Percentiles rank a stretch among this genome's conserved stretches.
Conservation (phyloP, 2,329 filamentous ascomycete genomes). For the Colletotrichum godetiae region DNA sequence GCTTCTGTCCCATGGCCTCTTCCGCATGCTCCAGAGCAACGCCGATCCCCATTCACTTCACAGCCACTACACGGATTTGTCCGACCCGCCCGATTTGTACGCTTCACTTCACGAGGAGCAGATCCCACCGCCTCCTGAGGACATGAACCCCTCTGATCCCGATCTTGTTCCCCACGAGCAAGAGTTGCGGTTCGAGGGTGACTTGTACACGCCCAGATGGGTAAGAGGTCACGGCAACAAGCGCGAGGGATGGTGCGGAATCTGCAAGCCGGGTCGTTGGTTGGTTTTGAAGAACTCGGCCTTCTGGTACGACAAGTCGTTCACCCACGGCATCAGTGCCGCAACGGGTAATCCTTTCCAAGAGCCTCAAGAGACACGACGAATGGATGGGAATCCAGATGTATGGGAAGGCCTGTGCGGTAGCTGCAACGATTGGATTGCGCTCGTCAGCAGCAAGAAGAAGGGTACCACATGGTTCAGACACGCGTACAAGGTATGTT, state of each 20-base stretch:
- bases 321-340: conserved; percentile 87
- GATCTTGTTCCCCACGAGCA: conserved; percentile 83
- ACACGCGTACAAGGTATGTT: conserved; percentile 84
- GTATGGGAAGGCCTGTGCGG: conserved; percentile 85
- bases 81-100: conserved; percentile 81
- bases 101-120: conserved; percentile 80
- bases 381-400: conserved; percentile 84
- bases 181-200: conserved; percentile 81
- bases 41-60: conserved; percentile 75
- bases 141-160: conserved; percentile 83
- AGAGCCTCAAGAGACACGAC: conserved; percentile 78
- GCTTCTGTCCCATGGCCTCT: conserved; percentile 77
- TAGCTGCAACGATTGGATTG: conserved; percentile 84
- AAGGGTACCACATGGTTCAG: conserved; percentile 94
- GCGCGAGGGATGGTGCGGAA: conserved; percentile 89
- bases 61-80: conserved; percentile 78
- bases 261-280: conserved; percentile 89
- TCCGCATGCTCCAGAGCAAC: conserved; percentile 81
- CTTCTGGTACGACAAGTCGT: conserved; percentile 94
- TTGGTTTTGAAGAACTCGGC: conserved; percentile 90
- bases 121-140: conserved; percentile 78
- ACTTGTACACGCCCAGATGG: conserved; percentile 86
- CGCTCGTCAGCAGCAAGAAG: conserved; percentile 86
- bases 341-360: conserved; percentile 84
- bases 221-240: conserved; percentile 88